A percentile compares a stretch with the other conserved stretches of the same genome.
These are phyloP conservation scores for Aspergillus coremiiformis DNA, from an alignment of 495 filamentous ascomycete species.

Conservation along the genomic window DNA sequence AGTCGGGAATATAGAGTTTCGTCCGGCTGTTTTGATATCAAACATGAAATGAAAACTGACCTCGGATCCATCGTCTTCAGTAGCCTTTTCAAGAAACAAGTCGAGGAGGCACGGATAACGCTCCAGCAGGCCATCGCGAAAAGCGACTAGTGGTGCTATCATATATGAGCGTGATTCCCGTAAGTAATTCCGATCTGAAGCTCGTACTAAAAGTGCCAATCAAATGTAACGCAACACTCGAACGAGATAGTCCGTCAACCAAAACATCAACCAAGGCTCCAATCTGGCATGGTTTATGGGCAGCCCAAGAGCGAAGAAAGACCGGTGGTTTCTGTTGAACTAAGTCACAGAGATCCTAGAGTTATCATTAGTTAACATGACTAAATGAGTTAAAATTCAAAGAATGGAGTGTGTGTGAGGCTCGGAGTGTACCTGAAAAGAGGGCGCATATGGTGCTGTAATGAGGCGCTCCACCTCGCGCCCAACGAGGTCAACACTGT, in stretches of 20 bases:
- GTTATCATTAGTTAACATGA: constrained; percentile 2
- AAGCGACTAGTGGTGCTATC: constrained; percentile 21
- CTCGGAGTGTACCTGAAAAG: constrained; percentile 29
- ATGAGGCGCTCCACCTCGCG: constrained; percentile 37
- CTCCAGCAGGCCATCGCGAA: constrained; percentile 36
- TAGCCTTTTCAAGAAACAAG: constrained; percentile 30
- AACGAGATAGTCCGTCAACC: constrained; percentile 39
- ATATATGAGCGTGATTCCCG: background rate
- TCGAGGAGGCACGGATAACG: constrained; percentile 38
- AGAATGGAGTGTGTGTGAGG: constrained; percentile 2
- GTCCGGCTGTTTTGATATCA: background rate
- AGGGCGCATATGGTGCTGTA: constrained; percentile 35
- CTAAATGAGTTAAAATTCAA: background rate
- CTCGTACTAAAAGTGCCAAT: constrained; percentile 35
- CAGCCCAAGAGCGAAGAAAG: constrained; percentile 31
- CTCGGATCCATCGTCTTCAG: constrained; percentile 24
- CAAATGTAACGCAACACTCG: constrained; percentile 32
- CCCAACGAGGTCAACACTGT: constrained; percentile 10
- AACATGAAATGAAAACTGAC: constrained; percentile 18
- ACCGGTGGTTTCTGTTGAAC: constrained; percentile 11
- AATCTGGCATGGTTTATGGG: constrained; percentile 42
- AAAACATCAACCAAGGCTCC: constrained; percentile 33
- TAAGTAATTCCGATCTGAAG: background rate
- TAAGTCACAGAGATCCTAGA: constrained; percentile 34
- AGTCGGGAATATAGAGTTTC: background rate